phyloP scores from a whole-genome alignment of 2,329 filamentous ascomycete genomes.

The Pseudogymnoascus sp. region DNA sequence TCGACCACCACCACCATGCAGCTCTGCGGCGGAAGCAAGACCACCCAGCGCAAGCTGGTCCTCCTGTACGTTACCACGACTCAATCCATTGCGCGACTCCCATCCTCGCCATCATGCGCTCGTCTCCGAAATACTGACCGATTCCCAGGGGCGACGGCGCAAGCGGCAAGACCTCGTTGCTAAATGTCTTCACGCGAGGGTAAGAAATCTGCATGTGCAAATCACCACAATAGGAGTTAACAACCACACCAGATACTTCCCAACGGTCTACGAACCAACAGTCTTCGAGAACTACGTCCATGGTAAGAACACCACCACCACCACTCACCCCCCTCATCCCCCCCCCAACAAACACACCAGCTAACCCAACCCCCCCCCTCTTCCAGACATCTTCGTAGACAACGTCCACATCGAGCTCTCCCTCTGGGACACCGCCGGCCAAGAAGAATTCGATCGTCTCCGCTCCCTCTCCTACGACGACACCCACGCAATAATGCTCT shows the following conservation, averaged over 20 bases:
- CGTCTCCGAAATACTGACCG: constrained; percentile 10
- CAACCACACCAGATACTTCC: constrained; percentile 66
- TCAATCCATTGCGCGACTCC: constrained; percentile 13
- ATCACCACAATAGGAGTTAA: background rate
- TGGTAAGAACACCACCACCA: constrained; percentile 39
- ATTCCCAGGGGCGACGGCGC: constrained; percentile 76
- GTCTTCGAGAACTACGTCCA: constrained; percentile 99
- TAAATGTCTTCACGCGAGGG: constrained; percentile 99
- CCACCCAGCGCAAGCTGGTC: constrained; percentile 67
- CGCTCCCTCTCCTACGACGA: constrained; percentile 94
- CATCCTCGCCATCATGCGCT: constrained; percentile 6
- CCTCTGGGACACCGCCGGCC: constrained; percentile 95
- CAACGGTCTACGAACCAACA: constrained; percentile 95
- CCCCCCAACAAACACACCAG: background rate
- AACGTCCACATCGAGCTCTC: constrained; percentile 94
- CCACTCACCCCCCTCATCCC: constrained; percentile 7
- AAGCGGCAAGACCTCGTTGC: constrained; percentile 89
- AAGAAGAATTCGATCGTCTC: constrained; percentile 97
- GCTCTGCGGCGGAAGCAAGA: constrained; percentile 50
- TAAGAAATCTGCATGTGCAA: constrained; percentile 34
- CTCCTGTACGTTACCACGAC: constrained; percentile 46
- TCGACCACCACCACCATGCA: constrained; percentile 32
- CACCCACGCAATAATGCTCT: constrained; percentile 97
- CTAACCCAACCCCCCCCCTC: constrained; percentile 16
- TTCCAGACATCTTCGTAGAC: constrained; percentile 90